Evolutionary conservation across 2,329 filamentous ascomycete species (phyloP).

Genomic region (Apiospora arundinis): DNA sequence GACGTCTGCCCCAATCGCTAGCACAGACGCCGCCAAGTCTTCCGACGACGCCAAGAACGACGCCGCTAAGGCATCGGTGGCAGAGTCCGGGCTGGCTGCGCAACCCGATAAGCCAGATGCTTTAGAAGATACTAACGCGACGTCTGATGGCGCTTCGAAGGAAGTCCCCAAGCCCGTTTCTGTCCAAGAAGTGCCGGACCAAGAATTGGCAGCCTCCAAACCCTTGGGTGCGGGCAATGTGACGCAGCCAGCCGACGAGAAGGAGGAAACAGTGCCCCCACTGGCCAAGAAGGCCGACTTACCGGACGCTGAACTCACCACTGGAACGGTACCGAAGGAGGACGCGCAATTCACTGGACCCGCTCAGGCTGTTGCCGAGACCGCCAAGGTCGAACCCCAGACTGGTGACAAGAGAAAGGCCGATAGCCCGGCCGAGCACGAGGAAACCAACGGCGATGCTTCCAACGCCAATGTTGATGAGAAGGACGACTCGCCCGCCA

Average conservation of each 20-base stretch:
- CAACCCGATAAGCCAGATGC: conserved; percentile 8
- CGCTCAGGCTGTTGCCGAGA: conserved; percentile 16
- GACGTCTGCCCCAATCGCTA: conserved; percentile 7
- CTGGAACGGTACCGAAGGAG: conserved; percentile 1
- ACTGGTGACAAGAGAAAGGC: conserved; percentile 38
- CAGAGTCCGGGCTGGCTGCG: not conserved
- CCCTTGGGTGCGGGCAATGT: conserved; percentile 26
- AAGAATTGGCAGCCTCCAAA: conserved; percentile 32
- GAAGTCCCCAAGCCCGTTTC: conserved; percentile 37
- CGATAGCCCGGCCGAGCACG: conserved; percentile 27
- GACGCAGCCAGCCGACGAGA: conserved; percentile 16
- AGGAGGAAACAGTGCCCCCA: not conserved
- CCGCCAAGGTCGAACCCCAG: conserved; percentile 29
- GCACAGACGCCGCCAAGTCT: conserved; percentile 9
- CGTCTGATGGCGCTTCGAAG: conserved; percentile 29
- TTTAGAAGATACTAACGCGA: conserved; percentile 25
- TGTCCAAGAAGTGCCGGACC: conserved; percentile 38
- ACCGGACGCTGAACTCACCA: not conserved
- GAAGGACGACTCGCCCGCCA: not conserved
- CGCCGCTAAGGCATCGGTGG: not conserved
- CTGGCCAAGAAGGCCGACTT: conserved; percentile 8
- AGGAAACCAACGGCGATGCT: conserved; percentile 27
- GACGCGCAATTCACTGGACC: conserved; percentile 17
- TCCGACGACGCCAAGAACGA: not conserved
- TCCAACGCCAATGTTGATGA: conserved; percentile 24